phyloP scores from a whole-genome alignment of 2,329 filamentous ascomycete species.

The Magnaporthiopsis poae region DNA sequence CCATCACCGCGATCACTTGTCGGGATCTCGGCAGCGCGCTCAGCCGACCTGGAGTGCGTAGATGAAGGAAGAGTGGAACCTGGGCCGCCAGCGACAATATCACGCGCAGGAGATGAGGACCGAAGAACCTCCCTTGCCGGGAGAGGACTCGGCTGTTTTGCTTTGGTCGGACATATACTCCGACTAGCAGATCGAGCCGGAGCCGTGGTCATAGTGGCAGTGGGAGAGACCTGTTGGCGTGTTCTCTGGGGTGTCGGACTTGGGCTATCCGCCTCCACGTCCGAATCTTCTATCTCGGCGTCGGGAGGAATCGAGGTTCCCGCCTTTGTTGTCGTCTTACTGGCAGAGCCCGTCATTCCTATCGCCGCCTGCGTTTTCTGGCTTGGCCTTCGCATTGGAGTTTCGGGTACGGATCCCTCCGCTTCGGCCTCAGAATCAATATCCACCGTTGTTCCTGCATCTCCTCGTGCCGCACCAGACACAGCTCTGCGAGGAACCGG shows the following conservation, averaged over 20 bases:
- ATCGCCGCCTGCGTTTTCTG: background rate
- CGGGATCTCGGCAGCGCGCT: conserved; percentile 1
- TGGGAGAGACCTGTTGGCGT: background rate
- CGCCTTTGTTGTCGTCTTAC: background rate
- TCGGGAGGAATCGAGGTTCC: background rate
- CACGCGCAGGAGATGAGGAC: background rate
- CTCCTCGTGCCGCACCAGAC: background rate
- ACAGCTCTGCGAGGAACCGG: background rate
- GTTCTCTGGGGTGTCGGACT: background rate
- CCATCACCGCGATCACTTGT: conserved; percentile 9
- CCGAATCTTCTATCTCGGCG: conserved; percentile 5
- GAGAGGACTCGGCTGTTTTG: background rate
- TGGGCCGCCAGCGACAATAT: conserved; percentile 1
- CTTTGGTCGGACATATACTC: background rate
- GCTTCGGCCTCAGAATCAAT: background rate
- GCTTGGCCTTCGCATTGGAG: background rate
- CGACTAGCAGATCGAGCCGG: no score
- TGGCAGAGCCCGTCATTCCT: background rate
- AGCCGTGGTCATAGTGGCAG: background rate
- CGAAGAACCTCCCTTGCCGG: background rate
- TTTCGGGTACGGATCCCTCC: background rate
- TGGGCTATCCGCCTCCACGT: conserved; percentile 1
- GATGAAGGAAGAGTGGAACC: conserved; percentile 3
- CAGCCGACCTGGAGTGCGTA: background rate
- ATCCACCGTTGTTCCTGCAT: background rate